Evolutionary conservation across 352 stramenopile genomes (phyloP).

Genomic region (Pythium angustatum): DNA sequence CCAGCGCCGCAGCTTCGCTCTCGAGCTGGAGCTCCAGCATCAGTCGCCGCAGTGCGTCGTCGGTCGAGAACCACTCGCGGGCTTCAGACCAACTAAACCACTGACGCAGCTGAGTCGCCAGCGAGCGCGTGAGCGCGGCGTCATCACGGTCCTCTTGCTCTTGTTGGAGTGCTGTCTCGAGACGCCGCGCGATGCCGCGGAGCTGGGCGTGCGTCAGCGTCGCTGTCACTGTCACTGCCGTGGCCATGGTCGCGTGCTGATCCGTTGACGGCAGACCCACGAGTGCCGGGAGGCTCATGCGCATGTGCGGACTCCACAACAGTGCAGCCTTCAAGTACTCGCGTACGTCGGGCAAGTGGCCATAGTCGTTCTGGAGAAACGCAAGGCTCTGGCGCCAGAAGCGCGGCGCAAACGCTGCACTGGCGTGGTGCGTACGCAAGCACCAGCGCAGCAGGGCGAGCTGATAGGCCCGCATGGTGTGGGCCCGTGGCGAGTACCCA

Average conservation of each 20-base stretch:
- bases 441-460: slow-evolving; percentile 47
- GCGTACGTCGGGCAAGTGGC: slow-evolving; percentile 34
- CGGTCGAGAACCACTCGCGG: slow-evolving; percentile 19
- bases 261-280: neutral
- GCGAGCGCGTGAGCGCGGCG: neutral
- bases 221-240: neutral
- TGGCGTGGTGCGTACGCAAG: slow-evolving; percentile 32
- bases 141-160: slow-evolving; percentile 17
- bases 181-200: slow-evolving; percentile 3
- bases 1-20: slow-evolving; percentile 14
- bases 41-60: slow-evolving; percentile 22
- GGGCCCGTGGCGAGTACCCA: slow-evolving; percentile 42
- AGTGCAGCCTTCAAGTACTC: slow-evolving; percentile 22
- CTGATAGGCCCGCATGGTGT: slow-evolving; percentile 43
- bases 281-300: neutral
- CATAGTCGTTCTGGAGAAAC: slow-evolving; percentile 34
- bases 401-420: slow-evolving; percentile 6
- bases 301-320: neutral
- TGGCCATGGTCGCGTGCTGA: neutral
- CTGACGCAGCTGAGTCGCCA: slow-evolving; percentile 4
- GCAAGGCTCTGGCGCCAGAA: slow-evolving; percentile 40
- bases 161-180: slow-evolving; percentile 13
- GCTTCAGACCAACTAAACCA: neutral
- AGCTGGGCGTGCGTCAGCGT: neutral
- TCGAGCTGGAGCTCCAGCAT: slow-evolving; percentile 7